phyloP scores from a whole-genome alignment of 2,329 filamentous ascomycete species.

The Venturia asperata region DNA sequence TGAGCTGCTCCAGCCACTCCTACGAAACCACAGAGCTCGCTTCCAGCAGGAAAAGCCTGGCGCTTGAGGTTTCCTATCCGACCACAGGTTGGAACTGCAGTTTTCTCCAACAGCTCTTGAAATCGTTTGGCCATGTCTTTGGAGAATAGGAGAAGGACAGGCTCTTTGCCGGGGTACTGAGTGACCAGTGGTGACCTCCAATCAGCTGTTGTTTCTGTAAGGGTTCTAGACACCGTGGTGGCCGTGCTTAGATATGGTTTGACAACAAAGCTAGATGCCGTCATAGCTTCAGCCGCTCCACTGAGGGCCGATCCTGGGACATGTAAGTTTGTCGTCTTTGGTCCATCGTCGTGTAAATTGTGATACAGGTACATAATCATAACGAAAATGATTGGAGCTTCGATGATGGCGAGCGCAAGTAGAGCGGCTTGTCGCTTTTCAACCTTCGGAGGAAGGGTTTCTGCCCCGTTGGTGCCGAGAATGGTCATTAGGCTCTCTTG shows the following conservation, averaged over 20 bases:
- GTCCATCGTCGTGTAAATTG: not conserved
- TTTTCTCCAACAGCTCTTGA: not conserved
- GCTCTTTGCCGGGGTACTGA: not conserved
- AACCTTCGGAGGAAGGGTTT: too few relatives aligned
- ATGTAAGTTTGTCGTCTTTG: not conserved
- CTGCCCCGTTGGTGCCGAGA: not conserved
- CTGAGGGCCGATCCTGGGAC: not conserved
- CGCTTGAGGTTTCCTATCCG: not conserved
- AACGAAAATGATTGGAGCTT: not conserved
- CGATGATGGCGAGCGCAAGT: not conserved
- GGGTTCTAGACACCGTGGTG: not conserved
- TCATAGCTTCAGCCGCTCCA: not conserved
- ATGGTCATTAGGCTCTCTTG: not conserved
- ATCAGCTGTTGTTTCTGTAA: not conserved
- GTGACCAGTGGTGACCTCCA: not conserved
- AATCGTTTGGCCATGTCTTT: not conserved
- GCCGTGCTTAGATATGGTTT: not conserved
- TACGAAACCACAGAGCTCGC: not conserved
- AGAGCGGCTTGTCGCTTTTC: not conserved
- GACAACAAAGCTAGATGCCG: not conserved
- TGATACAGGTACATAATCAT: not conserved
- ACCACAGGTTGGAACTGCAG: not conserved
- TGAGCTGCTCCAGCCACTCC: not conserved
- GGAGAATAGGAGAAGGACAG: not conserved
- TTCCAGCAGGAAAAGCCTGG: not conserved